Base-by-base conservation (phyloP, 805 yeast species). In the Candida railenensis region DNA sequence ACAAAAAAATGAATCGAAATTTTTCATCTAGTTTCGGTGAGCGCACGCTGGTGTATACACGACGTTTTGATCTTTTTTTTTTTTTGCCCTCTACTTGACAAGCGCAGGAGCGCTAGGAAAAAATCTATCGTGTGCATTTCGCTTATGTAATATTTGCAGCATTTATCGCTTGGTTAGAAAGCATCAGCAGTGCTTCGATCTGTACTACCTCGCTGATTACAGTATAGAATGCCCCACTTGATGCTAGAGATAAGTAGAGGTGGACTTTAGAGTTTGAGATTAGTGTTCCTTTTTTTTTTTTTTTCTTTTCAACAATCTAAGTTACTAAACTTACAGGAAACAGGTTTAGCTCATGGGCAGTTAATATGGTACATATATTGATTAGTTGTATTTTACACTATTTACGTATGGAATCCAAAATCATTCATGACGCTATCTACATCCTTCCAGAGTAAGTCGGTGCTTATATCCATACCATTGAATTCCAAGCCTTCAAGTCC, bases 351-450 rank as follows among this genome's bases (percentile, higher is more conserved):
- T n/a, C n/a, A n/a, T n/a, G n/a, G n/a, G n/a, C n/a, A n/a, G n/a
- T n/a, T n/a, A n/a, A n/a, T n/a, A 36, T 36, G 9, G 39, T 36
- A 36, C 39, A 36, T 36, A 25, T 25, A 25, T 25, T 25, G 5
- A 7, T 7, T 5, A 7, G 11, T 25, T 5, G 30, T 40, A 40
- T 30, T 4, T 30, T 40, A 28, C 43, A 32, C 11, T 43, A 42
- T 48, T 48, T 49, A 74, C 3, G 89, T 82, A 53, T 87, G 88
- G 69, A 89, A 89, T 3, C 96, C 97, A 66, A 89, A 89, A 59
- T 89, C 96, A 59, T 87, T 88, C 96, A 89, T 88, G 48, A 89
- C 87, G 41, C 88, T 75, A 53, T 89, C 96, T 22, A 89, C 91
- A 59, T 89, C 95, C 58, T 84, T 86, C 90, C 86, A 84, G 19